These are phyloP conservation scores for Amaranthus cruentus DNA, from an alignment of 148 eudicot genomes.

Conservation along the genomic window DNA sequence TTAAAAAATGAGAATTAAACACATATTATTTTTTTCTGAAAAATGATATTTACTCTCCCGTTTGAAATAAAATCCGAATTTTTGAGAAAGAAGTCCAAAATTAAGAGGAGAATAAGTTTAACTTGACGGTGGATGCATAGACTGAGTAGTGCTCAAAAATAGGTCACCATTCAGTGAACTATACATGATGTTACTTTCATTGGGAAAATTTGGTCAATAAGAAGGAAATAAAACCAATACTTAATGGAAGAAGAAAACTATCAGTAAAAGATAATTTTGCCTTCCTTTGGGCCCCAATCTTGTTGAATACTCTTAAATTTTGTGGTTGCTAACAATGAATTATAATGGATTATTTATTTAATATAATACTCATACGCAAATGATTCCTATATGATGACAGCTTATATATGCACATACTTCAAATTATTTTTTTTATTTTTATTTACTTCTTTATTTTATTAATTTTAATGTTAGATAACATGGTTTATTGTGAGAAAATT, in stretches of 20 bases:
- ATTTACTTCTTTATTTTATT: too few species aligned
- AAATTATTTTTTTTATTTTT: too few species aligned
- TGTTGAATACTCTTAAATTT: conserved; percentile 5
- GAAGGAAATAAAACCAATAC: not conserved
- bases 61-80: too few species aligned
- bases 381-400: not conserved
- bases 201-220: not conserved
- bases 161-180: conserved; percentile 1
- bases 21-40: too few species aligned
- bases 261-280: not conserved
- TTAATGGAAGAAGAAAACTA: conserved; percentile 3
- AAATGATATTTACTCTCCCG: too few species aligned
- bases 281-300: not conserved
- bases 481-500: too few species aligned
- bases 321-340: not conserved
- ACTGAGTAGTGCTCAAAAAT: not conserved
- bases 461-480: too few species aligned
- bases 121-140: too few species aligned
- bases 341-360: not conserved
- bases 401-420: not conserved
- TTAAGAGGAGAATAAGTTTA: too few species aligned
- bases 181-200: not conserved
- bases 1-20: too few species aligned
- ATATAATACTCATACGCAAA: not conserved
- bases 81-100: too few species aligned